Base-by-base conservation (phyloP, 1,139 yeast genomes). In the Candida neerlandica region DNA sequence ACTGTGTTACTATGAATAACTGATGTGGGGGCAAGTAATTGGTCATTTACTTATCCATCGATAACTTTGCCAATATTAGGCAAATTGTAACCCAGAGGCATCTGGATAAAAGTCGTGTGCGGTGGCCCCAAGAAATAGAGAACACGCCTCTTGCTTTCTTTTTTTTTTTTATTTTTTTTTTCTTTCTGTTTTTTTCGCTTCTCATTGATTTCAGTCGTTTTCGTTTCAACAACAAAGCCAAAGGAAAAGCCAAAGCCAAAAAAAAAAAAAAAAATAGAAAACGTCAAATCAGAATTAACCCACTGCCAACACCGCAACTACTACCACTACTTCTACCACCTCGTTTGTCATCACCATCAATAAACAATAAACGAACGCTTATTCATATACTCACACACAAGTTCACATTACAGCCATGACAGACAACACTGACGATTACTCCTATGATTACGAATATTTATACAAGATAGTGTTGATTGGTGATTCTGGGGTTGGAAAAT, bases 391-490 rank as follows among this genome's bases (percentile, higher is more conserved):
- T 30, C 14, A 44, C 44, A 43, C 26, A 18, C 30, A 23, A 4
- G 19, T 29, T 16, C 16, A 19, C 9, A 16, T 21, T 18, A 47
- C 37, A 30, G 12, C 41, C 15, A 74, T 75, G 80, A 67, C 77
- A 42, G 80, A 75, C 51, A 73, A 73, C 55, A 72, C 79, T 18
- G 94, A 86, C 63, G 94, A 87, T 60, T 87, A 86, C 69, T 85
- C 91, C 39, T 87, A 91, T 78, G 99, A 94, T 66, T 94, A 94
- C 80, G 99, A 94, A 70, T 91, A 87, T 69, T 81, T 94, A 56
- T 92, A 92, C 78, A 94, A 94, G 73, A 91, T 94, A 60, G 99
- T 94, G 37, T 81, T 94, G 68, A 94, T 95, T 67, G 99, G 99
- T 49, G 99, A 94, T 69, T 89, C 97, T 9, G 97, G 97, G 45